phyloP scores from a whole-genome alignment of 2,329 filamentous ascomycete genomes.

The Hypoxylon rubiginosum region DNA sequence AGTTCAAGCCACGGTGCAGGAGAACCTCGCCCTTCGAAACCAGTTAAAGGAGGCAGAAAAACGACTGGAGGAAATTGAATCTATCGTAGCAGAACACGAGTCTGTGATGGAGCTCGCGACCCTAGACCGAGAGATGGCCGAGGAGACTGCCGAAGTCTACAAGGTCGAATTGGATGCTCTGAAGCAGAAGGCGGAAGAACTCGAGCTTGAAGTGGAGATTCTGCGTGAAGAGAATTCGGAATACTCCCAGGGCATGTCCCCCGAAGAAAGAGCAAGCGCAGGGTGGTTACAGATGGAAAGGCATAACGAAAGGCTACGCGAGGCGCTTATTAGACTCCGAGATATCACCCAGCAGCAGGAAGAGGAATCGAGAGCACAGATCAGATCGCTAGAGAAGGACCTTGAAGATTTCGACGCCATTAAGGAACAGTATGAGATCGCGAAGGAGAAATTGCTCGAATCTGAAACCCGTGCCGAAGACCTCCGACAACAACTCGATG shows the following conservation, averaged over 20 bases:
- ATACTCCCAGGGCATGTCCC: conserved; percentile 84
- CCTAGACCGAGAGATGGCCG: conserved; percentile 94
- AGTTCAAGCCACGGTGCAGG: conserved; percentile 85
- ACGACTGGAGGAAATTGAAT: conserved; percentile 77
- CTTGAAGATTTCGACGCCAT: conserved; percentile 74
- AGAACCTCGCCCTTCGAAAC: conserved; percentile 81
- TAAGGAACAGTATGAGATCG: conserved; percentile 77
- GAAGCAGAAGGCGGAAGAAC: conserved; percentile 82
- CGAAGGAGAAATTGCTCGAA: conserved; percentile 79
- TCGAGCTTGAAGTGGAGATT: conserved; percentile 89
- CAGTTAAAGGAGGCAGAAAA: conserved; percentile 81
- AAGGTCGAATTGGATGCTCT: conserved; percentile 85
- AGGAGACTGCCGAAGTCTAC: conserved; percentile 87
- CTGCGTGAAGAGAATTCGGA: conserved; percentile 89
- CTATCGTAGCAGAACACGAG: conserved; percentile 86
- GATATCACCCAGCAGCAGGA: conserved; percentile 91
- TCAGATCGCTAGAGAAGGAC: conserved; percentile 80
- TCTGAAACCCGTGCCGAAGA: conserved; percentile 85
- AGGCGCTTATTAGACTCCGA: conserved; percentile 85
- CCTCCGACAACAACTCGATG: conserved; percentile 90
- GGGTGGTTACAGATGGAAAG: conserved; percentile 94
- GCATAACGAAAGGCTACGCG: conserved; percentile 87
- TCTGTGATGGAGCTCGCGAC: conserved; percentile 86
- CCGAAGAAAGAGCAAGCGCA: conserved; percentile 87
- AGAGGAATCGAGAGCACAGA: conserved; percentile 80